Base-by-base conservation (phyloP, 306 rosid genomes). In the Benincasa hispida region DNA sequence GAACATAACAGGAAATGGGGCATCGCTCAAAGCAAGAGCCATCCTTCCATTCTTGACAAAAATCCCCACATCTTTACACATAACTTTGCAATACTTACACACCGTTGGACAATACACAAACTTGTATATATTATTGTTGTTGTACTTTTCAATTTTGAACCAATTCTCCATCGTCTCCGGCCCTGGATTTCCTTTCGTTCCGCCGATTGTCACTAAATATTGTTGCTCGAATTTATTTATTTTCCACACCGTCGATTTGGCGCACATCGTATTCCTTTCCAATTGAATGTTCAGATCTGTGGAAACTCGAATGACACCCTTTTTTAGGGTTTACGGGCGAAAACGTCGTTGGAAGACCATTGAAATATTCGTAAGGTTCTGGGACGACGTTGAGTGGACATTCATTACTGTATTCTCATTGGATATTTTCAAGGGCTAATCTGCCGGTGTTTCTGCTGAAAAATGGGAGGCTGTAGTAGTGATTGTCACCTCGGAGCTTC, bases 131-230 rank as follows among this genome's bases (percentile, higher is more conserved):
- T 34, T 34, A 58, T 28, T 72, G 1, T 17, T 78, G 10, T 75
- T 79, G 2, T 27, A 57, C 62, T 78, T 83, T 81, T 88, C 88
- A 37, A 91, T 89, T 87, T 86, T 88, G 73, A 88, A 86, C 90
- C 90, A 86, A 14, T 83, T 88, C 10, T 28, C 45, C 0, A 79
- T 7, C 5, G 90, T 86, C 8, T 79, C 66, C 5, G 14, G 30
- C 0, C 90, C 83, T 2, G 90, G 90, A 69, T 88, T 88, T 6
- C 86, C 92, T 12, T 60, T 34, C 25, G 74, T 82, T 0, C 92
- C 90, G 8, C 87, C 87, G 0, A 80, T 88, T 2, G 90, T 84
- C 19, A 88, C 83, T 59, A 86, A 86, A 82, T 81, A 78, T 17
- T 84, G 88, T 12, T 74, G 55, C 50, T 88, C 87, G 19, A 81